A percentile compares a stretch with the other conserved stretches of the same genome.
phyloP scores from a whole-genome alignment of 23 red algal species.

The Rhodosorus marinus region DNA sequence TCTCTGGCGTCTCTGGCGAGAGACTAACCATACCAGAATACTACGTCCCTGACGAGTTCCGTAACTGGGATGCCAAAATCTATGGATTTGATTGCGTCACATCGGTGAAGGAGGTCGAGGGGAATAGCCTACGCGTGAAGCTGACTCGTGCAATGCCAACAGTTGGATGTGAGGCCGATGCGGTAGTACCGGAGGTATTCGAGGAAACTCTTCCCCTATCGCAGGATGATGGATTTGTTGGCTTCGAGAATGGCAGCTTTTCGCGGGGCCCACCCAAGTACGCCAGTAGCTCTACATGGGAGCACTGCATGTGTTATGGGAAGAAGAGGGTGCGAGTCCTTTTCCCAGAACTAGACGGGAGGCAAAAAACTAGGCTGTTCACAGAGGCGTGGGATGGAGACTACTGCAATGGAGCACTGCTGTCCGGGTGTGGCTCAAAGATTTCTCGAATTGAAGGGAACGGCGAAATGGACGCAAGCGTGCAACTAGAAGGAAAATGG shows the following conservation, averaged over 20 bases:
- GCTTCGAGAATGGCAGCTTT: slow-evolving; percentile 5
- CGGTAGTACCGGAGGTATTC: slow-evolving; percentile 21
- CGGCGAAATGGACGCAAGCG: too few species aligned
- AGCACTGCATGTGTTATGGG: background rate
- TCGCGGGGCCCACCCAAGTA: slow-evolving; percentile 7
- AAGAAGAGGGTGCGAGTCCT: slow-evolving; percentile 10
- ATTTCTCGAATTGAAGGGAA: too few species aligned
- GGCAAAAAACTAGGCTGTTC: slow-evolving; percentile 3
- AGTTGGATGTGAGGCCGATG: slow-evolving; percentile 52
- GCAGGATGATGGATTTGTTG: background rate
- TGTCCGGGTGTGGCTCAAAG: slow-evolving; percentile 49
- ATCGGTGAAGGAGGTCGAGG: slow-evolving; percentile 1
- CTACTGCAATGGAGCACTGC: slow-evolving; percentile 10
- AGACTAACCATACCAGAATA: too few species aligned
- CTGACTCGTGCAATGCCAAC: slow-evolving; percentile 34
- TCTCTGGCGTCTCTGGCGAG: too few species aligned
- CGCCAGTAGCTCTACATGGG: background rate
- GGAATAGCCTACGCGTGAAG: slow-evolving; percentile 4
- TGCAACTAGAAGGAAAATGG: too few species aligned
- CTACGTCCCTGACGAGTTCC: slow-evolving; percentile 43
- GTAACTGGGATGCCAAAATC: slow-evolving; percentile 23
- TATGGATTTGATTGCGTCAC: slow-evolving; percentile 32
- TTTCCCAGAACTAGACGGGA: background rate
- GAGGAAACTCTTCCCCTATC: background rate
- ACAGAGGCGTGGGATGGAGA: slow-evolving; percentile 12